phyloP scores from a whole-genome alignment of 2,329 filamentous ascomycete species.

The Penicillium sp. region DNA sequence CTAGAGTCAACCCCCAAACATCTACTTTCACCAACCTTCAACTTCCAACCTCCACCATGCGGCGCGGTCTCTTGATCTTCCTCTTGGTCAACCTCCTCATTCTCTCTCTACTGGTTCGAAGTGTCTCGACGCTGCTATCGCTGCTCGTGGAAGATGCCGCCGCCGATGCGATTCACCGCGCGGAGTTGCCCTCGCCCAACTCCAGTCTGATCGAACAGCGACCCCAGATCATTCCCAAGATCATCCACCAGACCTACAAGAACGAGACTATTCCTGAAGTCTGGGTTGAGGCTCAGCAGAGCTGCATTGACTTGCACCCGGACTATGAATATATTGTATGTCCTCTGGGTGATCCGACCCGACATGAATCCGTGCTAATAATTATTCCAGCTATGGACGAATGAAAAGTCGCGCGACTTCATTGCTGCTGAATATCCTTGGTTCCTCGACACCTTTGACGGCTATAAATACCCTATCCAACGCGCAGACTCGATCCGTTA shows the following conservation, averaged over 20 bases:
- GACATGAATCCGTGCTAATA: conserved; percentile 19
- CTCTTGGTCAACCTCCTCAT: conserved; percentile 64
- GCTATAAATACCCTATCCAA: conserved; percentile 72
- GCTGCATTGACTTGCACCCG: conserved; percentile 64
- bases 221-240: conserved; percentile 67
- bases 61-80: conserved; percentile 61
- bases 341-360: conserved; percentile 1
- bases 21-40: background rate
- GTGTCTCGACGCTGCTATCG: conserved; percentile 68
- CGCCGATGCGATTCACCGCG: conserved; percentile 63
- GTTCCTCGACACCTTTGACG: conserved; percentile 72
- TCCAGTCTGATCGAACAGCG: conserved; percentile 57
- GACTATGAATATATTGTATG: conserved; percentile 71
- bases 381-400: conserved; percentile 67
- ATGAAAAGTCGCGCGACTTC: conserved; percentile 66
- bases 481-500: conserved; percentile 76
- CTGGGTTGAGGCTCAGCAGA: conserved; percentile 65
- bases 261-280: conserved; percentile 66
- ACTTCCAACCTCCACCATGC: conserved; percentile 48
- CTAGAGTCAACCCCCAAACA: too few relatives aligned
- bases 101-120: conserved; percentile 62
- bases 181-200: conserved; percentile 65
- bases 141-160: conserved; percentile 67
- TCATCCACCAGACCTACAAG: conserved; percentile 74
- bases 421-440: conserved; percentile 72